Base-by-base conservation (phyloP, 148 eudicot species). In the Rhododendron ovatum region DNA sequence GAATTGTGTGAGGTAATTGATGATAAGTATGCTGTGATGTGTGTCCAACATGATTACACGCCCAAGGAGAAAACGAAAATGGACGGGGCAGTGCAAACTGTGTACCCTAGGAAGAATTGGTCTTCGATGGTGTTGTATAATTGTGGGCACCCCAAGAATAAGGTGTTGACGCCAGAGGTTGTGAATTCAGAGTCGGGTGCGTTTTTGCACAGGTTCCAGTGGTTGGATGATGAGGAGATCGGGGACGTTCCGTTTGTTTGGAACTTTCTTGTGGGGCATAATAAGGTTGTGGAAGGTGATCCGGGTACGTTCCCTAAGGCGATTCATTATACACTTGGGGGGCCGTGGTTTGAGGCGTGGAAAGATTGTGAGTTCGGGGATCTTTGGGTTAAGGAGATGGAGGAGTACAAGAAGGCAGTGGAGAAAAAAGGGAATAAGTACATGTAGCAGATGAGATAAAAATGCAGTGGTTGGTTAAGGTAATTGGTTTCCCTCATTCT, bases 71-170 rank as follows among this genome's bases (percentile, higher is more conserved):
- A 94, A 3, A 97, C 99, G 1, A 97, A 97, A 47, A 97, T 97
- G 99, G 98, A 95, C 18, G 99, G 99, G 3, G 99, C 93, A 0
- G 95, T 97, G 1, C 99, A 97, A 63, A 97, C 99, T 7, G 89
- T 94, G 20, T 97, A 97, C 61, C 99, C 99, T 7, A 90, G 99
- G 84, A 97, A 97, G 93, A 97, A 97, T 77, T 97, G 99, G 99
- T 95, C 98, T 2, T 97, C 99, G 0, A 94, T 97, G 99, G 99
- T 97, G 85, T 84, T 97, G 89, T 97, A 97, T 79, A 97, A 97
- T 78, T 97, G 98, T 82, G 96, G 94, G 35, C 99, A 97, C 77
- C 89, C 91, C 0, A 97, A 97, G 85, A 97, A 97, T 39, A 89
- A 82, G 91, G 87, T 89, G 0, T 80, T 97, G 55, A 93, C 94